Evolutionary conservation across 2,329 filamentous ascomycete genomes (phyloP).

Genomic region (Claviceps purpurea): DNA sequence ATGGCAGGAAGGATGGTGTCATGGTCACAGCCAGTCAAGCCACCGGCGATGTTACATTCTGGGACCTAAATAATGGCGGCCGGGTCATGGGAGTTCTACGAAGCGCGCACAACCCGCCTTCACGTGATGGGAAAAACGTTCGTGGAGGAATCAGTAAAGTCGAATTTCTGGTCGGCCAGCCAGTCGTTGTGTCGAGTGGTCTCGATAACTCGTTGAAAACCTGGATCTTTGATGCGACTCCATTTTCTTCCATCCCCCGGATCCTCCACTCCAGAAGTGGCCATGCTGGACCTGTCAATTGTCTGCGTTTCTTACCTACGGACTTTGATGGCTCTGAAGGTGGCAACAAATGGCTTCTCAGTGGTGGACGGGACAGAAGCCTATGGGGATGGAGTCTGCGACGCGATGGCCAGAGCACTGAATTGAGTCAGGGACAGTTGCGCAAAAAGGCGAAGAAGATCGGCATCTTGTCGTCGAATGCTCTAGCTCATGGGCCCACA

Average conservation of each 20-base stretch:
- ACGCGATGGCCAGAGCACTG: constrained; percentile 83
- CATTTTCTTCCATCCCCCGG: constrained; percentile 75
- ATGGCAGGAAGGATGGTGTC: constrained; percentile 73
- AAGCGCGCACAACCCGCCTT: constrained; percentile 73
- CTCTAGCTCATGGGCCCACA: constrained; percentile 44
- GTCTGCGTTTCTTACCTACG: constrained; percentile 71
- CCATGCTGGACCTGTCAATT: constrained; percentile 75
- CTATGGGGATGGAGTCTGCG: constrained; percentile 95
- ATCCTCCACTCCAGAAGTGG: constrained; percentile 77
- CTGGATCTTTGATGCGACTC: constrained; percentile 91
- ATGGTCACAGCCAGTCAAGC: constrained; percentile 79
- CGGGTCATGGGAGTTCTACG: constrained; percentile 76
- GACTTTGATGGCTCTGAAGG: constrained; percentile 82
- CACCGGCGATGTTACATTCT: constrained; percentile 84
- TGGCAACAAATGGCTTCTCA: constrained; percentile 86
- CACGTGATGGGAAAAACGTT: constrained; percentile 37
- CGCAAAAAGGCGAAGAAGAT: constrained; percentile 82
- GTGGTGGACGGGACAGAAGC: constrained; percentile 77
- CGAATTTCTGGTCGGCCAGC: constrained; percentile 81
- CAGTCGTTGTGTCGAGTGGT: constrained; percentile 79
- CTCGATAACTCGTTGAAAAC: constrained; percentile 88
- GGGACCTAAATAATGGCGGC: constrained; percentile 86
- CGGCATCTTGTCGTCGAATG: constrained; percentile 50
- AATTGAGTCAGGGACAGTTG: constrained; percentile 82
- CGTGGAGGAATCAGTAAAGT: constrained; percentile 72